Percentiles rank a stretch among this genome's conserved stretches.
Evolutionary conservation across 2,329 filamentous ascomycete species (phyloP).

Genomic region (Penicillium occitanis): DNA sequence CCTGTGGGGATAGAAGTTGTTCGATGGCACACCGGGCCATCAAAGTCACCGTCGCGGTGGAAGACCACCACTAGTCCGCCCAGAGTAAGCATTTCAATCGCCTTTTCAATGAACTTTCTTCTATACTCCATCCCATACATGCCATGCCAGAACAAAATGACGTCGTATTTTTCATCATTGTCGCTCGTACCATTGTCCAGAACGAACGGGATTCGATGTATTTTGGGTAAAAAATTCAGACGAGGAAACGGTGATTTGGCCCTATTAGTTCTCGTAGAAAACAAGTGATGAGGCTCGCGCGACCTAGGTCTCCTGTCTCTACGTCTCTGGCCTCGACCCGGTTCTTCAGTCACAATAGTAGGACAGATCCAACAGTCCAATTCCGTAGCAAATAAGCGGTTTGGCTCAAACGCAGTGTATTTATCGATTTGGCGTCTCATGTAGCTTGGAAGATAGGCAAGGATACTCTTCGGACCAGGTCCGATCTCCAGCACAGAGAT

Average conservation of each 20-base stretch:
- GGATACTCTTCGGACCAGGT: conserved; percentile 57
- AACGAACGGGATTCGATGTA: background rate
- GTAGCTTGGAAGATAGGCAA: conserved; percentile 50
- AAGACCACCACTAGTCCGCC: conserved; percentile 53
- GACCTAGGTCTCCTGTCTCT: background rate
- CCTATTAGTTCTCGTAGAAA: background rate
- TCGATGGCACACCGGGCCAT: conserved; percentile 51
- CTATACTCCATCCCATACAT: conserved; percentile 61
- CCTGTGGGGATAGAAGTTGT: conserved; percentile 52
- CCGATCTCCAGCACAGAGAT: conserved; percentile 62
- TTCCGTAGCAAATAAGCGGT: background rate
- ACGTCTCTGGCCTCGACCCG: background rate
- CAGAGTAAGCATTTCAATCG: conserved; percentile 51
- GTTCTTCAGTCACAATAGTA: background rate
- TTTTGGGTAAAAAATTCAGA: background rate
- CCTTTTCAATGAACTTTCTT: conserved; percentile 45
- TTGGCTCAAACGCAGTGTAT: conserved; percentile 2
- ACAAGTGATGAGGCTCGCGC: background rate
- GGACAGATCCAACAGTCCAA: background rate
- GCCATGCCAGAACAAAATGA: conserved; percentile 64
- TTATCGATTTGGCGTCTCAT: background rate
- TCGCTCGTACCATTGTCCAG: conserved; percentile 24
- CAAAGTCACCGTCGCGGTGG: conserved; percentile 53
- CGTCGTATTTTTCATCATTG: conserved; percentile 48
- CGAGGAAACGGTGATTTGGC: background rate